phyloP scores from a whole-genome alignment of 371 early-diverging fungal species.

The Entomophthora muscae region DNA sequence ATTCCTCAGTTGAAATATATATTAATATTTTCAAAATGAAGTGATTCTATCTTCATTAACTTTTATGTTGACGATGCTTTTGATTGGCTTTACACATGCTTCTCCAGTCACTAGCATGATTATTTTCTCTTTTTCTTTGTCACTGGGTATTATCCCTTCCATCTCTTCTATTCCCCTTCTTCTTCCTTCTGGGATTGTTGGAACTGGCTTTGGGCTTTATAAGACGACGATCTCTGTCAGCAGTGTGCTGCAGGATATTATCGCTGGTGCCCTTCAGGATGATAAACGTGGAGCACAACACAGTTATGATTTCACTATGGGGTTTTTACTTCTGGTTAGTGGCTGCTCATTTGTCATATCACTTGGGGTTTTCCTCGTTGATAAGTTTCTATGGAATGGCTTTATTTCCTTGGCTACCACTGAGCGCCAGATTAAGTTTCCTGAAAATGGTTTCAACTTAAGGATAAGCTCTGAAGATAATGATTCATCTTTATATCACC shows the following conservation, averaged over 20 bases:
- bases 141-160: slow-evolving; percentile 40
- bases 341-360: not conserved
- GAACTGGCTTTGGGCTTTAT: slow-evolving; percentile 47
- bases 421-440: not conserved
- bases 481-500: not conserved
- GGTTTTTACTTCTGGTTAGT: not conserved
- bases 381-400: not conserved
- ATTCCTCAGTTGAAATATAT: not conserved
- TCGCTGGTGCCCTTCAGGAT: slow-evolving; percentile 44
- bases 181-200: slow-evolving; percentile 30
- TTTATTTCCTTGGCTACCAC: not conserved
- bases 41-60: slow-evolving; percentile 22
- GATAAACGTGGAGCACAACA: slow-evolving; percentile 12
- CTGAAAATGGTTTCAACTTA: not conserved
- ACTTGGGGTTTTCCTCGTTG: not conserved
- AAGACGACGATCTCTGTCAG: slow-evolving; percentile 47
- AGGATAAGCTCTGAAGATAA: not conserved
- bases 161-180: slow-evolving; percentile 45
- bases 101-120: slow-evolving; percentile 37
- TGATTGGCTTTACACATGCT: slow-evolving; percentile 28
- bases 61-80: slow-evolving; percentile 23
- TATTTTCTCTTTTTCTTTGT: slow-evolving; percentile 36
- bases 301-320: not conserved
- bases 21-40: slow-evolving; percentile 14
- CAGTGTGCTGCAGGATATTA: slow-evolving; percentile 38